Percentiles rank a stretch among this genome's conserved stretches.
Evolutionary conservation across 192 early-diverging fungal species (phyloP).

Genomic region (Bifiguratus adelaidae): DNA sequence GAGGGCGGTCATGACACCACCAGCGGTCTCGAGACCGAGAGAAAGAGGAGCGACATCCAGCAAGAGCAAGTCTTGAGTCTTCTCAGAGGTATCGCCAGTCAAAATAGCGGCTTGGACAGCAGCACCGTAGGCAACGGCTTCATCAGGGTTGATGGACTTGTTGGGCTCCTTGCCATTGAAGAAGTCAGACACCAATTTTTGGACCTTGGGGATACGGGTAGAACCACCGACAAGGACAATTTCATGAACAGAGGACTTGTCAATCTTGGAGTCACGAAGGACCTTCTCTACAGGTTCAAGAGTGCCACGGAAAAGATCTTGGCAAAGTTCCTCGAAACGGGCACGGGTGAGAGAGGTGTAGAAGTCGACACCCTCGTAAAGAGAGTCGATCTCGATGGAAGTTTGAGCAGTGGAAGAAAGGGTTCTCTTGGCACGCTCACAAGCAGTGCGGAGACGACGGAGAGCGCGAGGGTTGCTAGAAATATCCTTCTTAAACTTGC

Average conservation of each 20-base stretch:
- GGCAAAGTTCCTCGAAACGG: conserved; percentile 98
- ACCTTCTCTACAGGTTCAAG: conserved; percentile 96
- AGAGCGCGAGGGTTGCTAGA: conserved; percentile 82
- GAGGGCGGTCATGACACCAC: conserved; percentile 92
- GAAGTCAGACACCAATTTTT: conserved; percentile 96
- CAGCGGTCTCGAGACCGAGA: conserved; percentile 93
- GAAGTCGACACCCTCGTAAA: conserved; percentile 97
- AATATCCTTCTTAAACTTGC: conserved; percentile 96
- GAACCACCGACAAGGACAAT: conserved; percentile 98
- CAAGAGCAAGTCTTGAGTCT: conserved; percentile 88
- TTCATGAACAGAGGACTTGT: conserved; percentile 83
- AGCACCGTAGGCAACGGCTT: conserved; percentile 95
- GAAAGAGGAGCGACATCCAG: conserved; percentile 92
- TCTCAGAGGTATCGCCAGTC: conserved; percentile 87
- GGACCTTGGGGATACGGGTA: conserved; percentile 98
- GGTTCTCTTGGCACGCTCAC: conserved; percentile 96
- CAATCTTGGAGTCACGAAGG: conserved; percentile 91
- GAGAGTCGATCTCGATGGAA: conserved; percentile 92
- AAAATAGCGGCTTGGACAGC: conserved; percentile 94
- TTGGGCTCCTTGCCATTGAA: conserved; percentile 99
- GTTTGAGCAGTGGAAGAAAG: conserved; percentile 91
- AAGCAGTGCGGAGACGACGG: conserved; percentile 93
- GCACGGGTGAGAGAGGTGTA: conserved; percentile 98
- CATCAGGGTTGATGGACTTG: conserved; percentile 97
- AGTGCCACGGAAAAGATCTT: conserved; percentile 91